Evolutionary conservation across 805 yeast genomes (phyloP).

Genomic region (Candida boleticola): DNA sequence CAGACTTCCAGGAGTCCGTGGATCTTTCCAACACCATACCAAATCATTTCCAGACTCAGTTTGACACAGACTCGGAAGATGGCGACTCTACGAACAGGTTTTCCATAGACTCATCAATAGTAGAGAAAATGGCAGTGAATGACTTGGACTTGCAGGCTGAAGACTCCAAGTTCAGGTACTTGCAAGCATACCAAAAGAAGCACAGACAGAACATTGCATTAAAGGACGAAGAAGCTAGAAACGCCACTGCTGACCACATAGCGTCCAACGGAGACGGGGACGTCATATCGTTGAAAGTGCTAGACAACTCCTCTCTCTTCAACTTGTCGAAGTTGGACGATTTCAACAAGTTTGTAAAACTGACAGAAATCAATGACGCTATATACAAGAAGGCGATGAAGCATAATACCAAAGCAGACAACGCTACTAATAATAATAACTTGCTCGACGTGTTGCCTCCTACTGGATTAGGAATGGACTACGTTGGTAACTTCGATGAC

Average conservation of each 20-base stretch:
- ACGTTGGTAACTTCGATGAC: conserved; percentile 6
- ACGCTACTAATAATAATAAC: neutral
- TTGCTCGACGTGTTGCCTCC: conserved; percentile 9
- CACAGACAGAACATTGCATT: neutral
- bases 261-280: neutral
- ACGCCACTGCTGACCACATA: neutral
- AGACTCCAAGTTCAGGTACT: conserved; percentile 25
- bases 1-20: conserved; percentile 1
- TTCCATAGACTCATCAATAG: conserved; percentile 25
- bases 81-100: conserved; percentile 10
- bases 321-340: conserved; percentile 33
- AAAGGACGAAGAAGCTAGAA: conserved; percentile 8
- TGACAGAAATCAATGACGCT: conserved; percentile 32
- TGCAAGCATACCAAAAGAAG: conserved; percentile 22
- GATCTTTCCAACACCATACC: neutral
- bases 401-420: conserved; percentile 4
- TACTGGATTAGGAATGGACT: conserved; percentile 9
- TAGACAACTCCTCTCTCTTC: conserved; percentile 23
- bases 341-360: conserved; percentile 29
- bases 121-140: conserved; percentile 17
- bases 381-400: conserved; percentile 18
- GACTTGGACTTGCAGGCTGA: conserved; percentile 8
- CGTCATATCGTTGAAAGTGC: conserved; percentile 13
- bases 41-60: conserved; percentile 14
- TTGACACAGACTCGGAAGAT: conserved; percentile 18